Base-by-base conservation (phyloP, 2,329 filamentous ascomycete genomes). In the Westerdykella sp. region DNA sequence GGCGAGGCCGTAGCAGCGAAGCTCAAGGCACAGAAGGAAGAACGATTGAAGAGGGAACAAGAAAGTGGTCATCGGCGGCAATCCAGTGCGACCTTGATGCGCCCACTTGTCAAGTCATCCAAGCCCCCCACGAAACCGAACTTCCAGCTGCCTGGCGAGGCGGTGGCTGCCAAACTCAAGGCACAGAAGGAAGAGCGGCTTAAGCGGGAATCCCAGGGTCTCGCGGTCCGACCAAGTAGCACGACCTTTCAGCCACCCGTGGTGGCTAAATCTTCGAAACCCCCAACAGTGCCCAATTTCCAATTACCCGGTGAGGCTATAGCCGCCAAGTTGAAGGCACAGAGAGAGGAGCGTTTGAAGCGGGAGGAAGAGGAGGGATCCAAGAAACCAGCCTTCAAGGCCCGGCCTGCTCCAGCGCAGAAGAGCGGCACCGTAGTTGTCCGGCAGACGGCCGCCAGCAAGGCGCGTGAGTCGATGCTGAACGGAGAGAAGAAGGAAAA, bases 71-170 rank as follows among this genome's bases (percentile, higher is more conserved):
- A 56, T 5, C 32, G n/a, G 16, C 32, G n/a, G n/a, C 46, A 44
- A 22, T 12, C 25, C 11, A 12, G 37, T 11, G 40, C 13, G 36
- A 22, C 28, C 15, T 23, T 30, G 28, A 18, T 7, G 9, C 5
- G 32, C 2, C 30, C 16, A 30, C 23, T 34, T 6, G 36, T 22
- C n/a, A n/a, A 23, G n/a, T 28, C 23, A 14, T 22, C 36, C 9
- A 38, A 38, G 36, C 36, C 36, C 7, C 36, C 16, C 2, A 40
- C 44, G 0, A 61, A 56, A 43, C 47, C 48, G 43, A 73, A 63
- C 16, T 79, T 79, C 53, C 65, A 72, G 40, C 66, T 79, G 0
- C 74, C 76, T 1, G 75, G 76, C 13, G 76, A 79, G 50, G 74
- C 69, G 11, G 64, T 77, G 7, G 73, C 62, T 3, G 61, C 60